A percentile compares a stretch with the other conserved stretches of the same genome.
Conservation (phyloP, 768 basidiomycete species). For the Leccinellum albellum region DNA sequence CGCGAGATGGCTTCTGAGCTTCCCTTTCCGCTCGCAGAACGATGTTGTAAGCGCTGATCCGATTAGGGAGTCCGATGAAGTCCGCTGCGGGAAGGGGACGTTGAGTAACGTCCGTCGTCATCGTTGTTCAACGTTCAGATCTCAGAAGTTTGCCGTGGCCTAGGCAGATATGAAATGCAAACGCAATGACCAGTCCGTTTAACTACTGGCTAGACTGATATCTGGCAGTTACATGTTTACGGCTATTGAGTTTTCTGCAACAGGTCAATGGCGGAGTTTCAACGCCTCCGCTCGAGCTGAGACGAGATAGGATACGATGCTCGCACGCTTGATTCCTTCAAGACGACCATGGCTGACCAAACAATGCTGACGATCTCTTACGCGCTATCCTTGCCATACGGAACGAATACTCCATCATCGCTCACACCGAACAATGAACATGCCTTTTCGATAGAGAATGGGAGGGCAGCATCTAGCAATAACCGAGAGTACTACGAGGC, state of each 20-base stretch:
- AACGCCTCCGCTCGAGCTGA: constrained; percentile 67
- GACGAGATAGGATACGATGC: constrained; percentile 19
- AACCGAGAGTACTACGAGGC: constrained; percentile 43
- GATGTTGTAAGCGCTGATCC: no score
- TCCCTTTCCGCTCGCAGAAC: no score
- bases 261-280: constrained; percentile 88
- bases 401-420: constrained; percentile 11
- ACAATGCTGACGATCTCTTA: constrained; percentile 21
- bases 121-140: no score
- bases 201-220: no score
- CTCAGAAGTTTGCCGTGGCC: no score
- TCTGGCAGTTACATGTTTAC: no score
- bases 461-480: constrained; percentile 14
- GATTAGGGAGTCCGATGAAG: no score
- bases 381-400: constrained; percentile 21
- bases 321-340: neutral
- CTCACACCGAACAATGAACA: constrained; percentile 24
- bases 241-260: constrained; percentile 88
- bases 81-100: no score
- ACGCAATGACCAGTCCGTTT: no score
- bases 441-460: constrained; percentile 19
- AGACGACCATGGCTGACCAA: constrained; percentile 13
- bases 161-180: no score
- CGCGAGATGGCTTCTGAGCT: no score
- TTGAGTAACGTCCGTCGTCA: no score